Conservation (phyloP, 2,329 filamentous ascomycete genomes). For the Myriosclerotinia duriaeana region DNA sequence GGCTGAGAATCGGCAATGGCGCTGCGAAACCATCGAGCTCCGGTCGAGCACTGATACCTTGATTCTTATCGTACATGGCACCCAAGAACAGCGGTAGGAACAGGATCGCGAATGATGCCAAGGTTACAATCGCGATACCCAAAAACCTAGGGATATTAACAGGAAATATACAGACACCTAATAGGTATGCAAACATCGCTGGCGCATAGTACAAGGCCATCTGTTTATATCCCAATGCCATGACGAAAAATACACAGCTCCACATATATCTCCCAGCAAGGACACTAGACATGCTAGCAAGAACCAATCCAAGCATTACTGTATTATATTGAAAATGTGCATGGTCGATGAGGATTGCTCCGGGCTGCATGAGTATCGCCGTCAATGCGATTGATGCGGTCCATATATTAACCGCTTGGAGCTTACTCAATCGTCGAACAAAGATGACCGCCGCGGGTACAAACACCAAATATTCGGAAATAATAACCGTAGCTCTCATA, state of each 20-base stretch:
- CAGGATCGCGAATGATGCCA: constrained; percentile 70
- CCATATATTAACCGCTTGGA: constrained; percentile 77
- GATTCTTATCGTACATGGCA: constrained; percentile 65
- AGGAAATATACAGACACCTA: constrained; percentile 83
- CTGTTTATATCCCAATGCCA: constrained; percentile 94
- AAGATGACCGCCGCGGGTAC: constrained; percentile 84
- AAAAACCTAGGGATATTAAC: constrained; percentile 68
- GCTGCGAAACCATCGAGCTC: constrained; percentile 58
- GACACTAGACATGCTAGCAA: constrained; percentile 86
- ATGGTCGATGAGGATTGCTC: constrained; percentile 88
- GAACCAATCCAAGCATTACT: constrained; percentile 90
- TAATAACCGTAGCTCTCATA: constrained; percentile 88
- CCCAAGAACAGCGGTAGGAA: constrained; percentile 74
- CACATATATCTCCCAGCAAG: constrained; percentile 81
- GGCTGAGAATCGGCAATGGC: constrained; percentile 61
- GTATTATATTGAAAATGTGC: constrained; percentile 98
- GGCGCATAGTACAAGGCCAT: constrained; percentile 99
- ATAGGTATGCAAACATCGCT: constrained; percentile 84
- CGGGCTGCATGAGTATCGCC: constrained; percentile 89
- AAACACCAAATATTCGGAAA: constrained; percentile 89
- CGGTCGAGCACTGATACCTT: constrained; percentile 58
- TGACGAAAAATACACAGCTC: constrained; percentile 91
- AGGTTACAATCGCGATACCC: constrained; percentile 71
- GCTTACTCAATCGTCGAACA: constrained; percentile 73
- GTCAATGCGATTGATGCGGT: constrained; percentile 80